Evolutionary conservation across 1,284 basidiomycete genomes (phyloP).

Genomic region (Naganishia albida): DNA sequence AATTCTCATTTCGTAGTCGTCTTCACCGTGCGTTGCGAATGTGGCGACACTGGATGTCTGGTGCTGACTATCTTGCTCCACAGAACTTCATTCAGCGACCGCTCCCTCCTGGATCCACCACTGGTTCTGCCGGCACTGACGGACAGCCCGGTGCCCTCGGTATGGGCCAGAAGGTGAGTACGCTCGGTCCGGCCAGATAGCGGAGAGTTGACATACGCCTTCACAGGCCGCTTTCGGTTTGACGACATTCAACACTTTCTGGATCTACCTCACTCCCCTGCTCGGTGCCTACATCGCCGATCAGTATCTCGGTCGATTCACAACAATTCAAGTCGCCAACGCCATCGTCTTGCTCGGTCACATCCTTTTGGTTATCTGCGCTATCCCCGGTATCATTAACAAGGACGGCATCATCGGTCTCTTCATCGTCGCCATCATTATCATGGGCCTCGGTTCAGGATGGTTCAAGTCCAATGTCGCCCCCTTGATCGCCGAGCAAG

Average conservation of each 20-base stretch:
- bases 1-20: constrained; percentile 14
- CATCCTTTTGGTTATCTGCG: constrained; percentile 70
- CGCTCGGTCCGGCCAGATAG: background rate
- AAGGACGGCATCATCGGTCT: constrained; percentile 61
- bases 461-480: constrained; percentile 76
- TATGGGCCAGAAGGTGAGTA: constrained; percentile 59
- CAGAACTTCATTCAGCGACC: constrained; percentile 49
- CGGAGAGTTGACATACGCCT: background rate
- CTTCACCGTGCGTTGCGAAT: constrained; percentile 19
- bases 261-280: constrained; percentile 45
- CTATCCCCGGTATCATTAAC: constrained; percentile 70
- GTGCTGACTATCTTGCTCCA: background rate
- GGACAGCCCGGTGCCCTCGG: constrained; percentile 44
- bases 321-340: constrained; percentile 56
- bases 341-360: constrained; percentile 58
- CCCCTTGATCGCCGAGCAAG: constrained; percentile 53
- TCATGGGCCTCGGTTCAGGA: constrained; percentile 71
- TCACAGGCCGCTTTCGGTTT: constrained; percentile 32
- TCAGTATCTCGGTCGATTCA: constrained; percentile 53
- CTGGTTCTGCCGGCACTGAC: constrained; percentile 35
- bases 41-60: background rate
- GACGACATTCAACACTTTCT: constrained; percentile 37
- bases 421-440: constrained; percentile 66
- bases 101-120: constrained; percentile 39
- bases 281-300: constrained; percentile 37